phyloP scores from a whole-genome alignment of 1,139 yeast species.

The Saccharomycopsis crataegensis region DNA sequence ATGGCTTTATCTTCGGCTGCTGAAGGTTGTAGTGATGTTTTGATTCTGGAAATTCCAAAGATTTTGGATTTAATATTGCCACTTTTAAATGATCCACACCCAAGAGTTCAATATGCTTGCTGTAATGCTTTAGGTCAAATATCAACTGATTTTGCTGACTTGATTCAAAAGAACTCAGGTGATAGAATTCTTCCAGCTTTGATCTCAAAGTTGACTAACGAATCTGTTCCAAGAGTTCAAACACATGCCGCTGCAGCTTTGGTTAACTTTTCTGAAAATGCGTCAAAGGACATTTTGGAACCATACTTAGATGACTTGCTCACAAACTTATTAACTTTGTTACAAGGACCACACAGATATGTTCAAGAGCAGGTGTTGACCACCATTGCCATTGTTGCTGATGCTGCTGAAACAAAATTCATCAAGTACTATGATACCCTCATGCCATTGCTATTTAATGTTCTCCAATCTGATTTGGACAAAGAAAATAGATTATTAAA shows the following conservation, averaged over 20 bases:
- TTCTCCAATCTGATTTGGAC: constrained; percentile 72
- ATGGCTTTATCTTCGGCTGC: constrained; percentile 97
- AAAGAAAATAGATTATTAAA: constrained; percentile 72
- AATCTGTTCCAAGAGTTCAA: constrained; percentile 83
- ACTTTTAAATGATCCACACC: constrained; percentile 70
- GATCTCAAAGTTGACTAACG: constrained; percentile 65
- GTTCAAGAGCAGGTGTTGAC: constrained; percentile 97
- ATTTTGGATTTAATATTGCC: constrained; percentile 82
- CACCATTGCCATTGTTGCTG: constrained; percentile 95
- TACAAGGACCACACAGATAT: constrained; percentile 81
- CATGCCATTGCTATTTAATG: constrained; percentile 83
- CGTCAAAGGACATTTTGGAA: constrained; percentile 77
- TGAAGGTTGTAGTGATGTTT: constrained; percentile 90
- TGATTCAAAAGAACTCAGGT: constrained; percentile 76
- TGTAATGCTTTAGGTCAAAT: constrained; percentile 97
- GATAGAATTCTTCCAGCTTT: constrained; percentile 78
- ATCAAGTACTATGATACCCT: constrained; percentile 88
- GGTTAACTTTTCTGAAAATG: constrained; percentile 90
- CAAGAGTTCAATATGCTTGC: constrained; percentile 95
- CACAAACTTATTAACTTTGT: constrained; percentile 61
- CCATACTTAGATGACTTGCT: constrained; percentile 83
- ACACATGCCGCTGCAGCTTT: constrained; percentile 98
- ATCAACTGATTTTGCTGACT: constrained; percentile 94
- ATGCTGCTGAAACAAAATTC: constrained; percentile 90
- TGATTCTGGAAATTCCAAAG: constrained; percentile 73